Percentiles rank a stretch among this genome's conserved stretches.
Conservation (phyloP, 129 eudicot species). For the Dittrichia graveolens region DNA sequence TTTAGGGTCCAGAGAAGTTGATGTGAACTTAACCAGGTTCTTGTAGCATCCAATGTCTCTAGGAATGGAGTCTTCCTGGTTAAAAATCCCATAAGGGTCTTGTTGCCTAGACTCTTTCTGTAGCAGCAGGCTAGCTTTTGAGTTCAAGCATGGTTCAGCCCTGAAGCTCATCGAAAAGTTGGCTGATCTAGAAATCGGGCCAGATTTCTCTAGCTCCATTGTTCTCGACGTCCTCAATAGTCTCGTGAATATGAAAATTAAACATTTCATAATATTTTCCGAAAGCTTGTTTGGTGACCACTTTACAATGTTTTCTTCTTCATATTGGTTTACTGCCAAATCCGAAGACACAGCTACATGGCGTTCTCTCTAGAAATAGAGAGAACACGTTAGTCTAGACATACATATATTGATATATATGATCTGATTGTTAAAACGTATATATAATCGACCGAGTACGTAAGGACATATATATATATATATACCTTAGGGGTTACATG, state of each 20-base stretch:
- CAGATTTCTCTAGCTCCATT: conserved; percentile 85
- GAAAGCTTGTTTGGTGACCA: conserved; percentile 91
- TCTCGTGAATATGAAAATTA: conserved; percentile 73
- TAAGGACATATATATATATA: too few relatives aligned
- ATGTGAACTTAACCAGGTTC: conserved; percentile 83
- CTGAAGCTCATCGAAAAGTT: conserved; percentile 84
- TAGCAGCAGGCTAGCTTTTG: conserved; percentile 56
- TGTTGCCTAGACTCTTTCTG: conserved; percentile 90
- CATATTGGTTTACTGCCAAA: conserved; percentile 42
- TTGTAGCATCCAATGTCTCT: conserved; percentile 96
- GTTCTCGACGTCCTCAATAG: conserved; percentile 75
- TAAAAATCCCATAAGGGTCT: conserved; percentile 85
- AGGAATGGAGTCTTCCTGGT: conserved; percentile 78
- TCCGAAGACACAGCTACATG: conserved; percentile 36
- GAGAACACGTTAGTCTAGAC: background rate
- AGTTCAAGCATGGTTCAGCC: conserved; percentile 64
- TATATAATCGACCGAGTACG: too few relatives aligned
- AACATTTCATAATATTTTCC: conserved; percentile 89
- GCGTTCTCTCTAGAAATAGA: conserved; percentile 63
- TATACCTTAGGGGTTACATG: conserved; percentile 79
- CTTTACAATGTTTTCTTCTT: conserved; percentile 59
- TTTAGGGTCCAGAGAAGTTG: conserved; percentile 82
- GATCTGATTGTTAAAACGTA: too few relatives aligned
- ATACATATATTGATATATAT: too few relatives aligned
- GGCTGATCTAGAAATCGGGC: conserved; percentile 72